phyloP scores from a whole-genome alignment of 352 stramenopile genomes.

The Phytophthora boehmeriae region DNA sequence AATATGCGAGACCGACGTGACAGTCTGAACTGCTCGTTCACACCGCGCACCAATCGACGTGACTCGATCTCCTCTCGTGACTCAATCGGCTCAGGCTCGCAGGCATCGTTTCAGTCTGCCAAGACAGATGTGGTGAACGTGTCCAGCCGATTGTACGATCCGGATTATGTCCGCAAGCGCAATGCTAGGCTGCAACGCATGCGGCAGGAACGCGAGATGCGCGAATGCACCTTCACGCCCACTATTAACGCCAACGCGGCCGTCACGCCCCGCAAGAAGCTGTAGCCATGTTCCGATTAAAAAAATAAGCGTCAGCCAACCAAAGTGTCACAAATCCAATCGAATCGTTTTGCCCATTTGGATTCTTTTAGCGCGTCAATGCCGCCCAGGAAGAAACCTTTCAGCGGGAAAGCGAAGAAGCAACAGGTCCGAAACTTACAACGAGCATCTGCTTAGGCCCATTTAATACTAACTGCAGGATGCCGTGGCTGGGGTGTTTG shows the following conservation, averaged over 20 bases:
- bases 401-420: slow-evolving; percentile 90
- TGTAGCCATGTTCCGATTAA: slow-evolving; percentile 21
- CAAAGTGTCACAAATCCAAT: background rate
- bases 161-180: slow-evolving; percentile 82
- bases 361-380: slow-evolving; percentile 14
- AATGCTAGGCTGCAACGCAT: slow-evolving; percentile 78
- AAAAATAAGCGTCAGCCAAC: background rate
- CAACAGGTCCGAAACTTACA: slow-evolving; percentile 61
- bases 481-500: slow-evolving; percentile 9
- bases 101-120: slow-evolving; percentile 66
- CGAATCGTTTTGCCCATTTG: background rate
- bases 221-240: slow-evolving; percentile 79
- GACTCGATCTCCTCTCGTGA: slow-evolving; percentile 69
- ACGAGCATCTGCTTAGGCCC: background rate
- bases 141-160: slow-evolving; percentile 85
- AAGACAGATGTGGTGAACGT: slow-evolving; percentile 82
- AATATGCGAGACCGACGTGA: slow-evolving; percentile 70
- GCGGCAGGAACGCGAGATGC: slow-evolving; percentile 80
- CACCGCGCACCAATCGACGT: slow-evolving; percentile 57
- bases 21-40: slow-evolving; percentile 63
- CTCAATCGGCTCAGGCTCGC: slow-evolving; percentile 61
- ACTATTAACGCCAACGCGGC: slow-evolving; percentile 60
- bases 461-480: background rate
- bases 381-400: slow-evolving; percentile 74
- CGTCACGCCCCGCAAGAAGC: slow-evolving; percentile 33